A percentile compares a stretch with the other conserved stretches of the same genome.
Conservation (phyloP, 257 asterid genomes). For the Avicennia marina region DNA sequence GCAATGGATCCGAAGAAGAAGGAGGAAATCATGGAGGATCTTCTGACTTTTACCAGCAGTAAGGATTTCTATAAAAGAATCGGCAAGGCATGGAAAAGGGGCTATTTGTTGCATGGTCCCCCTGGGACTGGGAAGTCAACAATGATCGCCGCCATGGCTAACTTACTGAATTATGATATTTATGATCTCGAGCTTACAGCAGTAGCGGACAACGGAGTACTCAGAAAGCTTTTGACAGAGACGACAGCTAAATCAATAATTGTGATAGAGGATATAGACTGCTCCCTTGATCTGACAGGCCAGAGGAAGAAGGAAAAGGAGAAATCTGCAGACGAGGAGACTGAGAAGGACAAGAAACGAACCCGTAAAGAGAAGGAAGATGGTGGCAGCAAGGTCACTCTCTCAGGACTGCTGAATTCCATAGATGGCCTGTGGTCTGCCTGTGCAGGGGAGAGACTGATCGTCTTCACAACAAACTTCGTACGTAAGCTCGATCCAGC, state of each 20-base stretch:
- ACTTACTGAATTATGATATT: slow-evolving; percentile 29
- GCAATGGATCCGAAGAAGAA: slow-evolving; percentile 32
- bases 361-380: slow-evolving; percentile 25
- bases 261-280: slow-evolving; percentile 42
- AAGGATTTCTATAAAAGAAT: slow-evolving; percentile 36
- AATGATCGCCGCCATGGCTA: slow-evolving; percentile 41
- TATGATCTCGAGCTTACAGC: slow-evolving; percentile 42
- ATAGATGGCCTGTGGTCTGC: slow-evolving; percentile 35
- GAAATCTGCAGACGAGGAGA: slow-evolving; percentile 16
- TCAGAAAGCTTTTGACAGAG: slow-evolving; percentile 31
- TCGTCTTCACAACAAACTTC: slow-evolving; percentile 33
- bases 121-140: slow-evolving; percentile 43
- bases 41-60: slow-evolving; percentile 25
- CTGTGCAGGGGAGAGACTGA: slow-evolving; percentile 33
- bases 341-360: slow-evolving; percentile 11
- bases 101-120: slow-evolving; percentile 33
- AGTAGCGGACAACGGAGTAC: slow-evolving; percentile 27
- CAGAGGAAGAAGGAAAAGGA: slow-evolving; percentile 26
- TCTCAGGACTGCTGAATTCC: slow-evolving; percentile 35
- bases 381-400: slow-evolving; percentile 29
- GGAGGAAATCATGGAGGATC: slow-evolving; percentile 31
- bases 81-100: slow-evolving; percentile 45
- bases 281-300: slow-evolving; percentile 30
- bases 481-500: slow-evolving; percentile 34
- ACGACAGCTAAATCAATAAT: slow-evolving; percentile 33